Evolutionary conservation across 2,329 filamentous ascomycete genomes (phyloP).

Genomic region (Acarospora socialis): DNA sequence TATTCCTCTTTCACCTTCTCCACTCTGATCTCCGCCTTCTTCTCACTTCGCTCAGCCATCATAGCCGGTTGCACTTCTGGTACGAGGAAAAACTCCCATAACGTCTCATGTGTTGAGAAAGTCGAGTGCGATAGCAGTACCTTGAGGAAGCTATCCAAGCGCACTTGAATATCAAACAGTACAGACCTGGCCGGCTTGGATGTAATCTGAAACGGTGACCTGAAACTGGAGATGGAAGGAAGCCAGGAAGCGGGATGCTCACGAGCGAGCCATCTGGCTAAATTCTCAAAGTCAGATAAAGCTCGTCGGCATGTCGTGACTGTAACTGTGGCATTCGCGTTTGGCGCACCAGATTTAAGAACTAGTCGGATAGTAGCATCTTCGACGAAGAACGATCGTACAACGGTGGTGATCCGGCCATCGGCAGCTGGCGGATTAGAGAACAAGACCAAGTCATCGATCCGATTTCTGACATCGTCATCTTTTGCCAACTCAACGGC

Average conservation of each 20-base stretch:
- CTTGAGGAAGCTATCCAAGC: conserved; percentile 76
- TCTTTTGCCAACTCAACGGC: conserved; percentile 96
- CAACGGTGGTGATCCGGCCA: conserved; percentile 77
- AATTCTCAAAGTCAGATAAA: conserved; percentile 77
- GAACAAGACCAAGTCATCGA: conserved; percentile 83
- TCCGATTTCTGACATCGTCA: conserved; percentile 89
- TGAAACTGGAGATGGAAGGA: conserved; percentile 59
- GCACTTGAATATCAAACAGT: conserved; percentile 72
- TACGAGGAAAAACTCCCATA: conserved; percentile 98
- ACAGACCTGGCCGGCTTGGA: conserved; percentile 80
- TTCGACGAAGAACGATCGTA: conserved; percentile 92
- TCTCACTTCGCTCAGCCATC: conserved; percentile 74
- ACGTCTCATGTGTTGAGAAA: conserved; percentile 88
- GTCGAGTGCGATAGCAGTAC: conserved; percentile 79
- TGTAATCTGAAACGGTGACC: conserved; percentile 84
- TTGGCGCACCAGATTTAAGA: conserved; percentile 82
- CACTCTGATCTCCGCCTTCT: conserved; percentile 68
- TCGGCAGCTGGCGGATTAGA: conserved; percentile 57
- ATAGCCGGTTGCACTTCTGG: conserved; percentile 82
- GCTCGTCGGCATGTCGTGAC: conserved; percentile 89
- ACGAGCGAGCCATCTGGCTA: conserved; percentile 66
- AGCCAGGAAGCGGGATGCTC: conserved; percentile 96
- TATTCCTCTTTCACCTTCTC: conserved; percentile 85
- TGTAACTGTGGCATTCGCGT: conserved; percentile 68
- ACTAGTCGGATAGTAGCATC: conserved; percentile 88